These are phyloP conservation scores for Mycena kentingensis DNA, from an alignment of 768 basidiomycete species.

Conservation along the genomic window DNA sequence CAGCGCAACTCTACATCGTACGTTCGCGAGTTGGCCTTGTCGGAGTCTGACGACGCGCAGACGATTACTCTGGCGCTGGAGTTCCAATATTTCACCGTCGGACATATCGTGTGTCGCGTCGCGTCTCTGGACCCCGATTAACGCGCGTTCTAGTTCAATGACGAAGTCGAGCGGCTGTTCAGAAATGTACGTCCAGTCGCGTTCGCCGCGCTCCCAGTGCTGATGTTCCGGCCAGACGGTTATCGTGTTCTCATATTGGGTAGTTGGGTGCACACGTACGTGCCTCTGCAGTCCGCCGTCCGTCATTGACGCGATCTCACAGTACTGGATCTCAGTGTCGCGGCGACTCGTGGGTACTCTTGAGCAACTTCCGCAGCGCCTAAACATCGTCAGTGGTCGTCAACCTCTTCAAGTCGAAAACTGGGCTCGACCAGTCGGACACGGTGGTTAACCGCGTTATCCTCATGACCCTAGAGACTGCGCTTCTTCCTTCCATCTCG, in stretches of 20 bases:
- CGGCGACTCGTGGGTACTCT: conserved; percentile 8
- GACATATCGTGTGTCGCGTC: neutral
- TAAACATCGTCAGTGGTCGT: conserved; percentile 11
- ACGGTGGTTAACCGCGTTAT: conserved; percentile 35
- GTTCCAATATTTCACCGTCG: conserved; percentile 9
- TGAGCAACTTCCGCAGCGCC: neutral
- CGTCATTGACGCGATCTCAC: neutral
- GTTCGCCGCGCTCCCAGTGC: neutral
- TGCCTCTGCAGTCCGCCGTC: neutral
- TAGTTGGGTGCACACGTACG: conserved; percentile 45
- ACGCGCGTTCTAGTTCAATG: neutral
- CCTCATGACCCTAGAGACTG: conserved; percentile 34
- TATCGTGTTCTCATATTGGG: conserved; percentile 48
- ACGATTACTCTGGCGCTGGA: conserved; percentile 12
- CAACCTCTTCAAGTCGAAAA: conserved; percentile 26
- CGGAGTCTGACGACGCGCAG: neutral
- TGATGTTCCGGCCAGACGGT: conserved; percentile 33
- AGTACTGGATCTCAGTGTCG: conserved; percentile 43
- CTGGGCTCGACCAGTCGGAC: conserved; percentile 36
- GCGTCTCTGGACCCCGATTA: neutral
- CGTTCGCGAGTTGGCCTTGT: neutral
- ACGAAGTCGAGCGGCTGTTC: conserved; percentile 24
- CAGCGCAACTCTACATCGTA: conserved; percentile 45
- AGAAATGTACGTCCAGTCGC: conserved; percentile 28
- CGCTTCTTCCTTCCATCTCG: conserved; percentile 35